Base-by-base conservation (phyloP, 768 basidiomycete species). In the Amanita jacksonii region DNA sequence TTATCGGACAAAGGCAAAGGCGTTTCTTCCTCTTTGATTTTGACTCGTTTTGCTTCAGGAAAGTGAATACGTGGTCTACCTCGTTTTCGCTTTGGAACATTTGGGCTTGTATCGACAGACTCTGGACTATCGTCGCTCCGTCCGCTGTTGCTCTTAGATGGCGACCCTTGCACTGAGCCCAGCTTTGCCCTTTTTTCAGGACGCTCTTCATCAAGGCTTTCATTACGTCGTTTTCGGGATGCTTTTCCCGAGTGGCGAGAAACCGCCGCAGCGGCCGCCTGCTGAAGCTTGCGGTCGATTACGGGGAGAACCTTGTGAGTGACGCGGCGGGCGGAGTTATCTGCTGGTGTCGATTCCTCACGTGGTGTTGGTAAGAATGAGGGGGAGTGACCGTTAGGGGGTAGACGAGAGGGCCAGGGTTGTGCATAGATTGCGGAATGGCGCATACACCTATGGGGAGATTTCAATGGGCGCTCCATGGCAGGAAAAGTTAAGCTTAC, bases 401-500 rank as follows among this genome's bases (percentile, higher is more conserved):
- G 64, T 12, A 76, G 54, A 43, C 86, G 81, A 38, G 68, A 65
- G 16, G 86, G 86, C 86, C 86, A 89, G 2, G 72, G 60, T 43
- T 72, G 67, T 1, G 69, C 71, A 60, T 88, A 89, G 46, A 89
- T 89, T 8, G 81, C 85, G 52, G 69, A 74, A 59, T 89, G 86
- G 15, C 86, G 81, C 61, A 88, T 70, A 57, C 86, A 89, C 47
- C 85, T 87, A 34, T n/a, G n/a, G n/a, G n/a, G n/a, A n/a, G n/a
- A n/a, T n/a, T n/a, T n/a, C n/a, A n/a, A n/a, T n/a, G n/a, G n/a
- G n/a, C n/a, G n/a, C n/a, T n/a, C n/a, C n/a, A n/a, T n/a, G n/a
- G 27, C 27, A 28, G 27, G 12, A 28, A 28, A 28, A 28, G 27
- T 28, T 6, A 36, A 41, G 63, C 73, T 50, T 58, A 89, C 85